Evolutionary conservation across 495 filamentous ascomycete species (phyloP).

Genomic region (Rhypophila decipiens): DNA sequence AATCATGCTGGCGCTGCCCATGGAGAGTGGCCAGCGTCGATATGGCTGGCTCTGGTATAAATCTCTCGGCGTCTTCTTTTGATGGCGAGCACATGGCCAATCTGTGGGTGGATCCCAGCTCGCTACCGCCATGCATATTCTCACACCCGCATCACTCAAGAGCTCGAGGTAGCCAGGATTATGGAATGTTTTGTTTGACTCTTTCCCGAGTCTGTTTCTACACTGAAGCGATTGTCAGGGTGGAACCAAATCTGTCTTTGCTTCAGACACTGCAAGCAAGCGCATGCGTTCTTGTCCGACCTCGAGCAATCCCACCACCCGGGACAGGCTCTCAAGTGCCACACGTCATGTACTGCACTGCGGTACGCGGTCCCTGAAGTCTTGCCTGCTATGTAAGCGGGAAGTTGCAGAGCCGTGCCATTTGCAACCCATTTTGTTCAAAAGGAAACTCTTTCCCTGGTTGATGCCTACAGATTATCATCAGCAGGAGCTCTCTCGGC

Average conservation of each 20-base stretch:
- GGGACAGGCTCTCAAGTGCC: background rate
- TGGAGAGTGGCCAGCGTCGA: background rate
- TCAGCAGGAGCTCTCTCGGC: background rate
- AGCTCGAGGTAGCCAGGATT: background rate
- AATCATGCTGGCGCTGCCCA: background rate
- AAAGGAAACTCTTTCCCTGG: background rate
- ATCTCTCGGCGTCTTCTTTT: background rate
- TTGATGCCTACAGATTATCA: background rate
- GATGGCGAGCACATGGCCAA: background rate
- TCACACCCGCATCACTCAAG: background rate
- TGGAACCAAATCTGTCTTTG: too few species aligned
- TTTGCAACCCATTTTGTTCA: background rate
- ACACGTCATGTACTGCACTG: background rate
- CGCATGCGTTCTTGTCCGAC: background rate
- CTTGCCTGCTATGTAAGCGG: background rate
- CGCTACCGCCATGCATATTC: slow-evolving; percentile 6
- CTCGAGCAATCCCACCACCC: background rate
- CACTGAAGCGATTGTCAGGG: too few species aligned
- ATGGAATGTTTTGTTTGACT: background rate
- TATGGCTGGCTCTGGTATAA: background rate
- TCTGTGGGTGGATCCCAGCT: slow-evolving; percentile 3
- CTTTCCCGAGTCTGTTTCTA: background rate
- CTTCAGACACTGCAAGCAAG: background rate
- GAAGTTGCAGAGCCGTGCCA: background rate
- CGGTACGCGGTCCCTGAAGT: background rate